A percentile compares a stretch with the other conserved stretches of the same genome.
phyloP scores from a whole-genome alignment of 148 eudicot species.

The Agrostemma githago region DNA sequence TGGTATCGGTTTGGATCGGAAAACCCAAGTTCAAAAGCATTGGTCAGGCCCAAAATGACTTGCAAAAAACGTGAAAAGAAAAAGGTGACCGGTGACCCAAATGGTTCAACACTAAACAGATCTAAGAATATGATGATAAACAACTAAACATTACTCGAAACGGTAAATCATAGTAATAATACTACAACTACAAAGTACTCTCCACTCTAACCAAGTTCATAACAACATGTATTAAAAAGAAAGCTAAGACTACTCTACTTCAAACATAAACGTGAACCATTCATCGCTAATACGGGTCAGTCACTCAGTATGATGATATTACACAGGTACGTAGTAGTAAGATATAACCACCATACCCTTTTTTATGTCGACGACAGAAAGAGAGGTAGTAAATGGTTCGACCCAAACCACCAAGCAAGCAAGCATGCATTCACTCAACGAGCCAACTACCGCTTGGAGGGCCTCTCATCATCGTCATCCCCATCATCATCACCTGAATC shows the following conservation, averaged over 20 bases:
- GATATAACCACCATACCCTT: slow-evolving; percentile 20
- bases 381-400: slow-evolving; percentile 18
- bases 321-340: slow-evolving; percentile 8
- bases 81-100: background rate
- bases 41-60: background rate
- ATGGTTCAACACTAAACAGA: background rate
- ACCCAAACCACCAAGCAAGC: slow-evolving; percentile 15
- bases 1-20: background rate
- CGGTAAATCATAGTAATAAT: slow-evolving; percentile 3
- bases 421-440: slow-evolving; percentile 4
- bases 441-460: slow-evolving; percentile 57
- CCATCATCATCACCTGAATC: slow-evolving; percentile 59
- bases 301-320: slow-evolving; percentile 8
- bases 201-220: slow-evolving; percentile 2
- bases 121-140: background rate
- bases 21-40: background rate
- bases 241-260: background rate
- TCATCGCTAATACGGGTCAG: slow-evolving; percentile 8
- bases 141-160: background rate
- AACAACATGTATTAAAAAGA: slow-evolving; percentile 15
- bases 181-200: background rate
- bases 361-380: slow-evolving; percentile 16
- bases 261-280: background rate
- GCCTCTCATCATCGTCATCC: slow-evolving; percentile 62
- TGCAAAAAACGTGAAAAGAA: background rate